Base-by-base conservation (phyloP, 257 asterid genomes). In the Solanum sparsipilum region DNA sequence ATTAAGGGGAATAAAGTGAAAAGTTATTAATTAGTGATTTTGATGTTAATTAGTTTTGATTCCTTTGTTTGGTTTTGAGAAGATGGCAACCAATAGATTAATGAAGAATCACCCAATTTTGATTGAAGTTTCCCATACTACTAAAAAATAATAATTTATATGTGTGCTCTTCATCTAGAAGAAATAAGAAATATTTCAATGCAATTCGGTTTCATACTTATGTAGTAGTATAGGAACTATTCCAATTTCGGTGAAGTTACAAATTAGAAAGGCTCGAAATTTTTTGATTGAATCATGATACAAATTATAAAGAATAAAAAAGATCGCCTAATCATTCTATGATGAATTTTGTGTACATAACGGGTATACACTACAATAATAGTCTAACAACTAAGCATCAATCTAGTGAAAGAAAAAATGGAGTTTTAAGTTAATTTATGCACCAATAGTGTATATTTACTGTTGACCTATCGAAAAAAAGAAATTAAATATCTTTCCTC, bases 101-200 rank as follows among this genome's bases (percentile, higher is more conserved):
- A 83, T 90, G 88, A 90, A 91, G 88, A 88, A 91, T 87, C 91
- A 90, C 90, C 78, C 87, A 41, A 36, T 58, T 58, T 58, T 58
- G 5, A 58, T 21, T 58, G 27, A 20, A 58, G 25, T 58, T 58
- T 21, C 68, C 27, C 68, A 58, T 58, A 58, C 67, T 58, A 58
- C 4, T 58, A 20, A 20, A 56, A 2, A 13, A 2, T 20, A 56
- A 2, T 5, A 48, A 48, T 15, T 48, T 48, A 52, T 52, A 6
- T 52, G 63, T 16, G 63, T 52, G 63, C 21, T 52, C 9, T 52
- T 52, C 63, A 16, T 46, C 58, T 16, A 46, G 58, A 46, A 46
- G 58, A 46, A 46, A 11, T 41, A 41, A 44, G 58, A 46, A 46
- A 46, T 46, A 46, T 46, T 46, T 46, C 58, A 46, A 46, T 15